Percentiles rank a stretch among this genome's conserved stretches.
phyloP scores from a whole-genome alignment of 805 yeast species.

The Yamadazyma tumulicola region DNA sequence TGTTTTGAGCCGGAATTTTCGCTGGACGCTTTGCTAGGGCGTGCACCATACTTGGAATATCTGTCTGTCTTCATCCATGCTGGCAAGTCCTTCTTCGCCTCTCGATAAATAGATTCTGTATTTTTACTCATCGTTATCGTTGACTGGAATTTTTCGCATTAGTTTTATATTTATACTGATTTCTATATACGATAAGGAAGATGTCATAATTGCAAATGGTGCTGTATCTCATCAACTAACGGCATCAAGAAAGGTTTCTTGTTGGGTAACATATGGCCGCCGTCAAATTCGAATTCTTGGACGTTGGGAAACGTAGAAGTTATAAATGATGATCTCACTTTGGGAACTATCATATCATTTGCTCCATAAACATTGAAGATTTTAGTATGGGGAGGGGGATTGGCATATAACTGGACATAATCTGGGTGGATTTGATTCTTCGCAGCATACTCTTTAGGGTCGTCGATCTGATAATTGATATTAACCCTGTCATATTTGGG shows the following conservation, averaged over 20 bases:
- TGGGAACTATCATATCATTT: slow-evolving; percentile 31
- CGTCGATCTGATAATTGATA: slow-evolving; percentile 19
- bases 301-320: slow-evolving; percentile 17
- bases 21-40: slow-evolving; percentile 6
- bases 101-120: slow-evolving; percentile 5
- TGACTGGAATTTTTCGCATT: no score
- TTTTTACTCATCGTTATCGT: slow-evolving; percentile 4
- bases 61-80: slow-evolving; percentile 39
- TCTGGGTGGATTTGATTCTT: slow-evolving; percentile 18
- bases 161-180: not conserved
- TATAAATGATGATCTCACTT: slow-evolving; percentile 25
- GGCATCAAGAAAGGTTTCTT: slow-evolving; percentile 16
- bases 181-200: not conserved
- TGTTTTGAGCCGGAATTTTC: slow-evolving; percentile 1
- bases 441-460: slow-evolving; percentile 18
- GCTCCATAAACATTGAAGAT: slow-evolving; percentile 28
- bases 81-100: slow-evolving; percentile 22
- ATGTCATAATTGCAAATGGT: slow-evolving; percentile 1
- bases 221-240: slow-evolving; percentile 14
- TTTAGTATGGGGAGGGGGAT: slow-evolving; percentile 16
- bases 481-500: slow-evolving; percentile 10
- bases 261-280: slow-evolving; percentile 37
- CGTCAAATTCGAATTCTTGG: slow-evolving; percentile 26
- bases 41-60: slow-evolving; percentile 39
- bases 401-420: slow-evolving; percentile 18